Evolutionary conservation across 129 eudicot species (phyloP).

Genomic region (Artemisia argyi): DNA sequence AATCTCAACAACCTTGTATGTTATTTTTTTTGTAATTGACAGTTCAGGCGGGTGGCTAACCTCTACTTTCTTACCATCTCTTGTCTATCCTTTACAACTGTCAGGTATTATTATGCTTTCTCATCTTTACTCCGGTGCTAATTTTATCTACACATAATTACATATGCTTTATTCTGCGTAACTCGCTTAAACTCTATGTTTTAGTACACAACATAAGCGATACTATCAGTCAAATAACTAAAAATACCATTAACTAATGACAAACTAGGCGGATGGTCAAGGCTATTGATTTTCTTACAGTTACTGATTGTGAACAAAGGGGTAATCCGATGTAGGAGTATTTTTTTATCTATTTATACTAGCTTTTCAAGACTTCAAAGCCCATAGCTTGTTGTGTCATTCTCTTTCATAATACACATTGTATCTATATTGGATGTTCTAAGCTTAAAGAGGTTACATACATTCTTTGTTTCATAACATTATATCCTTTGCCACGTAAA

Average conservation of each 20-base stretch:
- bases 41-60: slow-evolving; percentile 99
- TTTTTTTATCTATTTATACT: neutral
- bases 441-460: slow-evolving; percentile 41
- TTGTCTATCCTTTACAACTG: slow-evolving; percentile 87
- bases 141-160: neutral
- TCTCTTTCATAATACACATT: neutral
- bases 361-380: slow-evolving; percentile 14
- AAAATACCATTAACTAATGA: neutral
- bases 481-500: neutral
- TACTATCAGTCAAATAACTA: neutral
- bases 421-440: neutral
- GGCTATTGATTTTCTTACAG: too few species aligned
- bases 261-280: neutral
- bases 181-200: neutral
- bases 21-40: slow-evolving; percentile 45
- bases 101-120: slow-evolving; percentile 66
- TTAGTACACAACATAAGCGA: neutral
- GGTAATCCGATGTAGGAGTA: neutral
- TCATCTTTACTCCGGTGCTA: slow-evolving; percentile 16
- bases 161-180: slow-evolving; percentile 9
- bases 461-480: slow-evolving; percentile 13
- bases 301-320: neutral
- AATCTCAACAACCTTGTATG: slow-evolving; percentile 20
- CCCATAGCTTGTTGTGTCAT: neutral
- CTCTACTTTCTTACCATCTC: slow-evolving; percentile 93